phyloP scores from a whole-genome alignment of 306 rosid genomes.

The Astragalus glycyphyllos region DNA sequence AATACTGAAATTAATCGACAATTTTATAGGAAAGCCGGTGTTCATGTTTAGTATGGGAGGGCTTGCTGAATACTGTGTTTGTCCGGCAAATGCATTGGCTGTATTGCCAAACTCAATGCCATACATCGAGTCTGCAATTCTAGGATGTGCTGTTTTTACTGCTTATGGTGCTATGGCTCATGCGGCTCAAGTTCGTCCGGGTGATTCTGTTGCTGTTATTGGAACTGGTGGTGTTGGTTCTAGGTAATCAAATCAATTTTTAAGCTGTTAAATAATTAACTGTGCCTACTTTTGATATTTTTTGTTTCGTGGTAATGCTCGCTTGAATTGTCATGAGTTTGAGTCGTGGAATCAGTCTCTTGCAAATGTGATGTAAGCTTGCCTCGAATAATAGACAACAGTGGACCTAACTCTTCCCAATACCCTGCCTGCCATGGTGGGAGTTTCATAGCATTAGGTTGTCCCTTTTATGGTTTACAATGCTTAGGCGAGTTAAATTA shows the following conservation, averaged over 20 bases:
- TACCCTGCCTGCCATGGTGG: no score
- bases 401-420: no score
- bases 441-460: no score
- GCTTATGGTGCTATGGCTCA: slow-evolving; percentile 99
- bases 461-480: no score
- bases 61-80: slow-evolving; percentile 96
- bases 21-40: slow-evolving; percentile 76
- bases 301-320: no score
- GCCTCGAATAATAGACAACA: no score
- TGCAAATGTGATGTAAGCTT: neutral
- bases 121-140: slow-evolving; percentile 81
- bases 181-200: slow-evolving; percentile 91
- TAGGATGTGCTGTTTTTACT: slow-evolving; percentile 98
- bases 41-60: slow-evolving; percentile 98
- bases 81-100: slow-evolving; percentile 83
- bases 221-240: slow-evolving; percentile 98
- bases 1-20: slow-evolving; percentile 38
- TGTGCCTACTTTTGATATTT: neutral
- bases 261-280: slow-evolving; percentile 17
- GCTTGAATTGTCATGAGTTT: no score
- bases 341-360: neutral
- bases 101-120: slow-evolving; percentile 80
- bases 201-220: slow-evolving; percentile 92
- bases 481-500: no score
- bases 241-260: slow-evolving; percentile 57